Evolutionary conservation across 225 moss, liverwort and hornwort genomes (phyloP), one percentile per base, ranked within the genome.

Genomic region (Rhytidiadelphus loreus): DNA sequence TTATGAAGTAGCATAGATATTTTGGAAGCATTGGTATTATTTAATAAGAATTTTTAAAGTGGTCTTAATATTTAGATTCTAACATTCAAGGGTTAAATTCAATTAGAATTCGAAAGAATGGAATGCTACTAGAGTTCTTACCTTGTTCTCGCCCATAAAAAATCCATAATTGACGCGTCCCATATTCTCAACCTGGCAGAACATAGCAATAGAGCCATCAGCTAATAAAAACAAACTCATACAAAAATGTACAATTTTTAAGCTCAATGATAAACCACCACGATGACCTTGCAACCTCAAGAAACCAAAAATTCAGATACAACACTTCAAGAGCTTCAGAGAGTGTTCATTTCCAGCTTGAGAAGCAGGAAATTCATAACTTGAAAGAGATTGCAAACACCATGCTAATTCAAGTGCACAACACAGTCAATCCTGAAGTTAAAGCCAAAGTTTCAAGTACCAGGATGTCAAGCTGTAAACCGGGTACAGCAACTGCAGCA

Each of bases 391-490:
- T 46, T n/a, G 61, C 52, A 62, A 37, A 44, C 16, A 46, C 0
- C 62, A 46, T 39, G 39, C 33, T 60, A 37, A n/a, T 55, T 56
- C 1, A 43, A 60, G 39, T 33, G 33, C 48, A 80, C 41, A 39
- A 33, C 48, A 4, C 35, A 53, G n/a, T 63, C 32, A 71, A 66
- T 55, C 64, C 35, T 68, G 19, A 37, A 13, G 78, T 29, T 29
- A 9, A 84, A 44, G 76, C 10, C 46, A 55, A 60, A 53, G 9
- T 82, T 87, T 53, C 52, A 79, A 56, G 65, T 93, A 97, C 97
- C 97, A 97, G 92, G 80, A 97, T 96, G 89, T 97, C 94, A 63
- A 97, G 89, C 86, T 96, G 95, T 89, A 90, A 93, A 65, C 96
- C 97, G 62, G 97, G 95, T 43, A 94, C 75, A 82, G 96, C 93